Evolutionary conservation across 768 basidiomycete species (phyloP), one percentile per base, ranked within the genome.

Genomic region (Hemileccinum impolitum): DNA sequence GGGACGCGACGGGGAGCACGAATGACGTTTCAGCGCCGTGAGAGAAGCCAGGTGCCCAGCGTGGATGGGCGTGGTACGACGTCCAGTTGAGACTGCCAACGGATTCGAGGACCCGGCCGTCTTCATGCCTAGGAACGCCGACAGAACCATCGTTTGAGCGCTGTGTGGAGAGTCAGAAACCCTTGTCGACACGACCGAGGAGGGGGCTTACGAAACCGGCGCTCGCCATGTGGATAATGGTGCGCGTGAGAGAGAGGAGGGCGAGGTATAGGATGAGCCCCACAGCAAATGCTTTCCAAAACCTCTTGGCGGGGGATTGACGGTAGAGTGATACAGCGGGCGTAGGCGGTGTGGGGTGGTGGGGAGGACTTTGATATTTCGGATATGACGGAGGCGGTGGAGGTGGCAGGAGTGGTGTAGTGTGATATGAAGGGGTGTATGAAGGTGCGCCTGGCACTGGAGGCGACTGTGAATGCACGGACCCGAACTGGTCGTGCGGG

Each of bases 1-100:
- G 61, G 1, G 70, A 53, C 1, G 50, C 26, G 14, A 68, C 43
- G 26, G 68, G 66, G 32, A 75, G 61, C 0, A 58, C 38, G 18
- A 74, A 67, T 1, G 54, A 50, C 4, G 63, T 51, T 14, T 64
- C 48, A 4, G 63, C 61, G 18, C 61, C 26, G 3, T 38, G 18
- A 6, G 54, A 10, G 13, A 45, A 66, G 12, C 19, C 5, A 5
- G 53, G 50, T 3, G 53, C 53, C 66, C 64, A 65, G 15, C 13
- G 21, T 0, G 64, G 60, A 3, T 17, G 35, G 7, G 26, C 0
- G 0, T 49, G 50, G 23, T 60, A 52, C 2, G 45, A 10, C 4
- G 51, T 28, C 66, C 66, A 65, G 35, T 57, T 13, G 18, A 26
- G 26, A 7, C 36, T 6, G 0, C 39, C 35, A 6, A 66, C 51